Percentiles rank a stretch among this genome's conserved stretches.
phyloP scores from a whole-genome alignment of 164 flowering plant genomes.

The Magnolia kwangsiensis region DNA sequence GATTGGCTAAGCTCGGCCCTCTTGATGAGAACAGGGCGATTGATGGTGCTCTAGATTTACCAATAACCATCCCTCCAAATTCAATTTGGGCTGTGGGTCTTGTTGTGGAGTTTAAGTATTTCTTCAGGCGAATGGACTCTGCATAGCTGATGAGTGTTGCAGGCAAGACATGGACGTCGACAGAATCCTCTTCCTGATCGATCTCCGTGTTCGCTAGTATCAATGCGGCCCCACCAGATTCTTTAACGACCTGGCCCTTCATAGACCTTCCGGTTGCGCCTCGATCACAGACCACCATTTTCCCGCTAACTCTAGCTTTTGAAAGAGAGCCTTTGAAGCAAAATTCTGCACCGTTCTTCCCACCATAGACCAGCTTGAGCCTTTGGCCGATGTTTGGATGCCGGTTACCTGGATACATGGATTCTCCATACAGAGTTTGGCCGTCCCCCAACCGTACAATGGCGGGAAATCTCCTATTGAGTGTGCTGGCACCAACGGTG shows the following conservation, averaged over 20 bases:
- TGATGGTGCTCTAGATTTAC: slow-evolving; percentile 63
- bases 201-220: slow-evolving; percentile 66
- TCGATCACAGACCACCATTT: slow-evolving; percentile 87
- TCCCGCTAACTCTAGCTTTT: slow-evolving; percentile 54
- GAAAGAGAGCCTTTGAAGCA: slow-evolving; percentile 76
- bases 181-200: slow-evolving; percentile 68
- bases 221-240: slow-evolving; percentile 89
- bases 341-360: slow-evolving; percentile 47
- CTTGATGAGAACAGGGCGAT: slow-evolving; percentile 86
- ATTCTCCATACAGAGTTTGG: slow-evolving; percentile 67
- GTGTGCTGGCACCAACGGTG: slow-evolving; percentile 94
- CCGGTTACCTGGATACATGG: slow-evolving; percentile 69
- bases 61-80: slow-evolving; percentile 69
- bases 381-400: slow-evolving; percentile 23
- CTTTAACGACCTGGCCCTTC: slow-evolving; percentile 73
- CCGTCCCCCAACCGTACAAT: slow-evolving; percentile 52
- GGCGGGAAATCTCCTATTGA: slow-evolving; percentile 86
- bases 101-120: slow-evolving; percentile 61
- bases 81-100: slow-evolving; percentile 61
- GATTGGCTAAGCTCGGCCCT: slow-evolving; percentile 77
- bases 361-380: slow-evolving; percentile 63
- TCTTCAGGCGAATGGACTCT: slow-evolving; percentile 54
- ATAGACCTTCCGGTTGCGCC: slow-evolving; percentile 72
- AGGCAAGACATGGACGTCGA: slow-evolving; percentile 84
- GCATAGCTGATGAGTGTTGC: slow-evolving; percentile 66